Evolutionary conservation across 495 filamentous ascomycete species (phyloP).

Genomic region (Beverwykella pulmonaria): DNA sequence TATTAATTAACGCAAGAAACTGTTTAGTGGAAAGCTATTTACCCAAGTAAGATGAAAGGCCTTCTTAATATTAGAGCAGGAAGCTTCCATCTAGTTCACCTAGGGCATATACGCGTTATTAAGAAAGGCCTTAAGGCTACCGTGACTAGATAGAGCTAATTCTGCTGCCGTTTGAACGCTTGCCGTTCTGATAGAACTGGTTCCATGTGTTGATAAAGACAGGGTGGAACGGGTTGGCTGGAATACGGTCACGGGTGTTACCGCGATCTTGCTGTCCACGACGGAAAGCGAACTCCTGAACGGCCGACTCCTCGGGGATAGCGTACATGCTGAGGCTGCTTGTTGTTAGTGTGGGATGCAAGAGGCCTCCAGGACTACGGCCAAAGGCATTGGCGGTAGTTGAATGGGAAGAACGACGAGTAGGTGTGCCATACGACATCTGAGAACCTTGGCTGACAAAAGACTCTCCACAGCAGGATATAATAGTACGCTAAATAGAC

Average conservation of each 20-base stretch:
- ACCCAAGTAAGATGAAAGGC: too few relatives aligned
- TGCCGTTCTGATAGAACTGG: not conserved
- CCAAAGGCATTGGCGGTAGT: not conserved
- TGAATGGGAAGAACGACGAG: not conserved
- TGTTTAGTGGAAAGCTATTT: too few relatives aligned
- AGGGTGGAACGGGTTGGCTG: conserved; percentile 2
- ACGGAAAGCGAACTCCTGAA: conserved; percentile 8
- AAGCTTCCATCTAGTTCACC: too few relatives aligned
- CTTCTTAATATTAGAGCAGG: too few relatives aligned
- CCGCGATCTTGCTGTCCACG: not conserved
- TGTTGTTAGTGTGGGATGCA: not conserved
- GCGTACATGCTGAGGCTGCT: not conserved
- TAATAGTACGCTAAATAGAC: too few relatives aligned
- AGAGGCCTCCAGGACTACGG: not conserved
- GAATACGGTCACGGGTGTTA: not conserved
- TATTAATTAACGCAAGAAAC: too few relatives aligned
- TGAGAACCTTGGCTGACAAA: not conserved
- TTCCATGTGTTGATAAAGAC: not conserved
- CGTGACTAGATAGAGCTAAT: too few relatives aligned
- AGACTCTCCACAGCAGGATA: too few relatives aligned
- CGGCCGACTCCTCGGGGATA: not conserved
- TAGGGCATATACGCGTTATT: too few relatives aligned
- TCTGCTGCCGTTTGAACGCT: not conserved
- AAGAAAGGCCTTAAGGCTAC: too few relatives aligned
- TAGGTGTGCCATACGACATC: not conserved